Base-by-base conservation (phyloP, 108 stramenopile species). In the Discostella stelligeroides region DNA sequence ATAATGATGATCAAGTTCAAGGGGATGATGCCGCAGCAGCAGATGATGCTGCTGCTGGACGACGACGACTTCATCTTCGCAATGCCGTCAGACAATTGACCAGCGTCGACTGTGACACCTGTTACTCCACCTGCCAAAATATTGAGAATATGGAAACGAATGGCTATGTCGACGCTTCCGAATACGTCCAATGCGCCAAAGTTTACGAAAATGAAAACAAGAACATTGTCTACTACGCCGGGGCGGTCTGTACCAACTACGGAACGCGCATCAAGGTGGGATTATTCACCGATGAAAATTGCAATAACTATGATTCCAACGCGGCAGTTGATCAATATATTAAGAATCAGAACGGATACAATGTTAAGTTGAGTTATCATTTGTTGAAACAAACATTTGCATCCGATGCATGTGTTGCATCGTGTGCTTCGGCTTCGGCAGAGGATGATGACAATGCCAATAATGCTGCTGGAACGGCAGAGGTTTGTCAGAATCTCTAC, bases 191-290 rank as follows among this genome's bases (percentile, higher is more conserved):
- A 40, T 91, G 90, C 65, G 77, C 80, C 45, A 78, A 83, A 57
- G 74, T 88, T 15, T 73, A 90, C 58, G n/a, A 85, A 18, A 75
- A 80, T 38, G 85, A 90, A 37, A 87, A 95, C 70, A 78, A 64
- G 51, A 67, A 72, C 25, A 40, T 60, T 12, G 75, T 70, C 4
- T 82, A 89, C 42, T 95, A 85, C 56, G 89, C 91, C 27, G 91
- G 91, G 13, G 88, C 94, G 2, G 80, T 83, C 47, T 92, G 94
- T 57, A 64, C 84, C 34, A 76, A 67, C 49, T 30, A 40, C 30
- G 94, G 94, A 59, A 50, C 69, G 45, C 87, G 87, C 61, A 89
- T 95, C 80, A 95, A 92, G 66, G 88, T 95, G 68, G 91, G 86
- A 60, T 66, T 92, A 37, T 95, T 95, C 46, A 78, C 73, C 2